Percentiles rank a stretch among this genome's conserved stretches.
Conservation (phyloP, 805 yeast genomes). For the Candida nanaspora region DNA sequence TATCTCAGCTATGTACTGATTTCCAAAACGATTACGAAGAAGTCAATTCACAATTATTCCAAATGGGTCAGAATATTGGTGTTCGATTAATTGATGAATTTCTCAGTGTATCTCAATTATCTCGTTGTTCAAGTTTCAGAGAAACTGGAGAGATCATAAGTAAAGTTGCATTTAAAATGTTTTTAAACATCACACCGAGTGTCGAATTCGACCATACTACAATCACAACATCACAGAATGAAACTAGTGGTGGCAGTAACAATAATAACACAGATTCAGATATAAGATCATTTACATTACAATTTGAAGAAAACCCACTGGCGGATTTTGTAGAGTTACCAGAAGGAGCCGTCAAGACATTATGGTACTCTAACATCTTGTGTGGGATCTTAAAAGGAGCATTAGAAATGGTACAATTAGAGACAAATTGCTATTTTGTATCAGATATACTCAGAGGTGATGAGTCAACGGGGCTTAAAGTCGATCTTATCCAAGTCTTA, state of each 20-base stretch:
- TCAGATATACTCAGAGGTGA: constrained; percentile 82
- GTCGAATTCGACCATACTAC: constrained; percentile 24
- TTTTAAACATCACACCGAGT: constrained; percentile 73
- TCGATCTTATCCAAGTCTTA: constrained; percentile 62
- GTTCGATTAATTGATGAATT: constrained; percentile 87
- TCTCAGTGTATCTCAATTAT: constrained; percentile 78
- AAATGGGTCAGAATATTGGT: constrained; percentile 96
- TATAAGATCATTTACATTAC: constrained; percentile 63
- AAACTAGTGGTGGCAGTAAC: not conserved
- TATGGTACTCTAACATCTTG: constrained; percentile 90
- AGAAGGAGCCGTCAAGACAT: constrained; percentile 63
- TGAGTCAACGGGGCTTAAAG: constrained; percentile 68
- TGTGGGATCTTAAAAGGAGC: constrained; percentile 91
- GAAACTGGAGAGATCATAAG: constrained; percentile 85
- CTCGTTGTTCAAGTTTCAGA: constrained; percentile 69
- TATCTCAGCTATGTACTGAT: constrained; percentile 84
- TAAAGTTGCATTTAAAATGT: constrained; percentile 85
- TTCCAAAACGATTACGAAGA: constrained; percentile 64
- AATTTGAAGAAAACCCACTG: constrained; percentile 80
- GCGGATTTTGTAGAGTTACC: constrained; percentile 95
- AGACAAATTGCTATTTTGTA: constrained; percentile 75
- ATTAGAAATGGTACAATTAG: constrained; percentile 91
- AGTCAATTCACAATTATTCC: constrained; percentile 78
- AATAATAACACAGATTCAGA: constrained; percentile 66
- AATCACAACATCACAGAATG: too few species aligned